Base-by-base conservation (phyloP, 2,329 filamentous ascomycete genomes). In the Claviceps quebecensis region DNA sequence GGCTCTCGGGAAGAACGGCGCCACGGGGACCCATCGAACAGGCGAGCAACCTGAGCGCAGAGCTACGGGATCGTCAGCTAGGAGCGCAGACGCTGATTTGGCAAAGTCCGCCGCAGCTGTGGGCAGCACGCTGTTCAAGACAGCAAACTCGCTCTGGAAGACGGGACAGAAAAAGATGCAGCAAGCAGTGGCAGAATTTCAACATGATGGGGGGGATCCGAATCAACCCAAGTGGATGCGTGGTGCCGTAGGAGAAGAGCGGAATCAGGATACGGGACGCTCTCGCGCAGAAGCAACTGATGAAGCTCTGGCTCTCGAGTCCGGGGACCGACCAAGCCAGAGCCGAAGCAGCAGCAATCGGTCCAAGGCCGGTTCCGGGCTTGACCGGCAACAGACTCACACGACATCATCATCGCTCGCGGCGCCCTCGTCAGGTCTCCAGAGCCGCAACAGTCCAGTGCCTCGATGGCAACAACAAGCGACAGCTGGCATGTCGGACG, bases 161-260 rank as follows among this genome's bases (percentile, higher is more conserved):
- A 87, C 86, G 3, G 83, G 91, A 0, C 87, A 90, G 62, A 98
- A 95, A 68, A 90, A 87, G 64, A 79, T 97, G 53, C 88, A 95
- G 61, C 88, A 93, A 66, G 91, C 88, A 4, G 86, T 97, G 37
- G 83, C 89, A 8, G 93, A 98, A 16, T 86, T 97, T 53, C 79
- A 84, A 57, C 74, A 79, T 56, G 76, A 77, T 5, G 53, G 45
- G 43, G 84, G 65, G 16, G 89, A 95, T 61, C 75, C 85, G 2
- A 86, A 66, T 61, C 87, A 95, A 63, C 93, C 93, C 0, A 93
- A 87, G 63, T 98, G 93, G 93, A 95, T 98, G 91, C 82, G 85
- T 59, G 85, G 90, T 52, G 76, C 81, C 11, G 34, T 16, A 3
- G 76, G 78, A 44, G 68, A 72, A 51, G 71, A 74, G 2, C 68